Evolutionary conservation across 2,329 filamentous ascomycete genomes (phyloP).

Genomic region (Paracoccidioides lutzii): DNA sequence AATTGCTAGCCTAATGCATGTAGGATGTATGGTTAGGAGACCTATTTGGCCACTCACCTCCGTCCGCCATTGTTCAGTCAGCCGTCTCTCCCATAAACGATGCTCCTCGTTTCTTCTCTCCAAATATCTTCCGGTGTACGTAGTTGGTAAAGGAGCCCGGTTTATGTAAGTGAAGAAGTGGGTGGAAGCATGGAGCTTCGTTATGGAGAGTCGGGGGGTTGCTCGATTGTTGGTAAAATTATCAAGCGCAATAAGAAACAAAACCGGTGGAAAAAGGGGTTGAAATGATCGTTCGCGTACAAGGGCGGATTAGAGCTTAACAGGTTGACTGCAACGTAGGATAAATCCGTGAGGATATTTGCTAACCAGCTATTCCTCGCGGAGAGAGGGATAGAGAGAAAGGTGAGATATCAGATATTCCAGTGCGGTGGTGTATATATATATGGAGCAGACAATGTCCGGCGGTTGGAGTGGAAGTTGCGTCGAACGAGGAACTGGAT

Average conservation of each 20-base stretch:
- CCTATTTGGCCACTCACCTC: neutral
- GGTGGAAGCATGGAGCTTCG: no score
- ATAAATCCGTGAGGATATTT: no score
- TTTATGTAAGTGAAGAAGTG: no score
- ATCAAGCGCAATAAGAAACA: neutral
- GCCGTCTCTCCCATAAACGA: neutral
- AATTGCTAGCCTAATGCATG: neutral
- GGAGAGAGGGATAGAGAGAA: no score
- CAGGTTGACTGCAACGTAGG: no score
- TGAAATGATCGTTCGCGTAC: neutral
- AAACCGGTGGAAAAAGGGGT: neutral
- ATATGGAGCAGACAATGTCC: neutral
- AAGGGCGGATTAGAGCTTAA: no score
- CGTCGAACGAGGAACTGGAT: neutral
- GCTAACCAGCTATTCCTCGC: no score
- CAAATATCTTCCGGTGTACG: neutral
- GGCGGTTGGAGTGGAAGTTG: neutral
- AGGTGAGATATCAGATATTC: no score
- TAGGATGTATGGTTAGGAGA: neutral
- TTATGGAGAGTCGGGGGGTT: no score
- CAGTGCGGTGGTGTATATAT: no score
- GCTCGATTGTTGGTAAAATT: no score
- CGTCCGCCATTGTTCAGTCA: slow-evolving; percentile 1
- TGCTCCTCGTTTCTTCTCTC: neutral
- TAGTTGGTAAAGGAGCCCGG: no score